A percentile compares a stretch with the other conserved stretches of the same genome.
Evolutionary conservation across 2,329 filamentous ascomycete genomes (phyloP).

Genomic region (Dactylellina parvicollis): DNA sequence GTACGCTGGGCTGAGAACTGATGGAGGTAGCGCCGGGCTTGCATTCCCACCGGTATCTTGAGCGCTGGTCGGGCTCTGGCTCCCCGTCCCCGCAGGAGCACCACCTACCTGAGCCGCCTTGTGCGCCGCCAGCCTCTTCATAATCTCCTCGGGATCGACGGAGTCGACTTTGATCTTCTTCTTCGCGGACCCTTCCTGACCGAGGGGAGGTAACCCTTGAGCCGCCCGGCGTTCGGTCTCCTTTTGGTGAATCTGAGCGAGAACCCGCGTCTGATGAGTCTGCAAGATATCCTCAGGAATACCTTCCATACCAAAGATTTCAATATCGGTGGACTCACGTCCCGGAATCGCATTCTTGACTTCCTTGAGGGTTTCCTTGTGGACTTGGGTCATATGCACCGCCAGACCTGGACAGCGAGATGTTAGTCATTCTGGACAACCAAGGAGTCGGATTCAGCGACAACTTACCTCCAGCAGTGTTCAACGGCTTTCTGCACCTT

Average conservation of each 20-base stretch:
- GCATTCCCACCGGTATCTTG: conserved; percentile 67
- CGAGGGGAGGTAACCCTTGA: conserved; percentile 83
- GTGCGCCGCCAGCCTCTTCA: conserved; percentile 80
- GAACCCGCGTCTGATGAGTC: conserved; percentile 85
- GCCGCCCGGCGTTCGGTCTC: conserved; percentile 82
- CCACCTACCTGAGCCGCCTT: conserved; percentile 73
- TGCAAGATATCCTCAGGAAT: conserved; percentile 86
- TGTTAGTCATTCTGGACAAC: conserved; percentile 13
- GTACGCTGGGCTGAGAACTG: conserved; percentile 54
- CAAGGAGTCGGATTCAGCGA: background rate
- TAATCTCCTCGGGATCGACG: conserved; percentile 79
- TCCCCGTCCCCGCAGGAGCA: conserved; percentile 70
- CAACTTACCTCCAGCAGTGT: conserved; percentile 86
- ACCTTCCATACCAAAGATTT: conserved; percentile 99
- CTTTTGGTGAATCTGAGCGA: conserved; percentile 83
- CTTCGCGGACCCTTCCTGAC: conserved; percentile 68
- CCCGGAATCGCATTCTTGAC: conserved; percentile 94
- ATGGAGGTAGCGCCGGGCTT: conserved; percentile 62
- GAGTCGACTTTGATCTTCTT: conserved; percentile 77
- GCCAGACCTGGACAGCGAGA: conserved; percentile 73
- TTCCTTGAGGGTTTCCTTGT: conserved; percentile 86
- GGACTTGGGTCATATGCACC: conserved; percentile 97
- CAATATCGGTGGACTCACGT: conserved; percentile 83
- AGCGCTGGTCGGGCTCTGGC: conserved; percentile 64
- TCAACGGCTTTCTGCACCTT: conserved; percentile 83